Percentiles rank a stretch among this genome's conserved stretches.
phyloP scores from a whole-genome alignment of 805 yeast genomes.

The Candida khao-thaluensis region DNA sequence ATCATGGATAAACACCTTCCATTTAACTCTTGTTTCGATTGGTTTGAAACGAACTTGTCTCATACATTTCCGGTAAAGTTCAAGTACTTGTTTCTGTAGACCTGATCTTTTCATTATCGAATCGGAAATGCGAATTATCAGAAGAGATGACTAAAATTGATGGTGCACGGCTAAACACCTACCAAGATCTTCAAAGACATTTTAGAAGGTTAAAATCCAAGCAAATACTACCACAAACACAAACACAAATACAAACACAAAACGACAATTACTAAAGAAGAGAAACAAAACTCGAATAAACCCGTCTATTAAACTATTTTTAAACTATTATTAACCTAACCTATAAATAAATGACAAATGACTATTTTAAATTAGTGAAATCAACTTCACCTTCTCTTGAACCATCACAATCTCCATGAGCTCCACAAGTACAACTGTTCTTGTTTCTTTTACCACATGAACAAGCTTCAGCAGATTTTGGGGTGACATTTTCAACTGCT shows the following conservation, averaged over 20 bases:
- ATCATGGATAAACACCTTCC: constrained; percentile 46
- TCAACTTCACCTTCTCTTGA: constrained; percentile 58
- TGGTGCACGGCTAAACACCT: no score
- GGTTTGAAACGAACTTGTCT: constrained; percentile 50
- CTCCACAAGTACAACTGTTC: constrained; percentile 56
- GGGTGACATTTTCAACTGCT: constrained; percentile 48
- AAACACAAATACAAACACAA: no score
- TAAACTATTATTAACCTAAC: no score
- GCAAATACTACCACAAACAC: no score
- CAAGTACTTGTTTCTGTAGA: constrained; percentile 46
- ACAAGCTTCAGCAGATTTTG: constrained; percentile 46
- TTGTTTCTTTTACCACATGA: constrained; percentile 59
- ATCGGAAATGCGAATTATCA: no score
- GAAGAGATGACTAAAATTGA: no score
- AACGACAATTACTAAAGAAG: no score
- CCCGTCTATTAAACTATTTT: no score
- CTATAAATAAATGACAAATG: no score
- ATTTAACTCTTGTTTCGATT: constrained; percentile 39
- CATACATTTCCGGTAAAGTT: constrained; percentile 49
- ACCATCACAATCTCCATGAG: constrained; percentile 34
- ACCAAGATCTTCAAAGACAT: no score
- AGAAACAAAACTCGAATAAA: no score
- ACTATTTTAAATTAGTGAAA: constrained; percentile 44
- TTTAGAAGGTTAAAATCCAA: no score
- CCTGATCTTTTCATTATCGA: constrained; percentile 34